Base-by-base conservation (phyloP, 2,329 filamentous ascomycete species). In the Podosphaera leucotricha region DNA sequence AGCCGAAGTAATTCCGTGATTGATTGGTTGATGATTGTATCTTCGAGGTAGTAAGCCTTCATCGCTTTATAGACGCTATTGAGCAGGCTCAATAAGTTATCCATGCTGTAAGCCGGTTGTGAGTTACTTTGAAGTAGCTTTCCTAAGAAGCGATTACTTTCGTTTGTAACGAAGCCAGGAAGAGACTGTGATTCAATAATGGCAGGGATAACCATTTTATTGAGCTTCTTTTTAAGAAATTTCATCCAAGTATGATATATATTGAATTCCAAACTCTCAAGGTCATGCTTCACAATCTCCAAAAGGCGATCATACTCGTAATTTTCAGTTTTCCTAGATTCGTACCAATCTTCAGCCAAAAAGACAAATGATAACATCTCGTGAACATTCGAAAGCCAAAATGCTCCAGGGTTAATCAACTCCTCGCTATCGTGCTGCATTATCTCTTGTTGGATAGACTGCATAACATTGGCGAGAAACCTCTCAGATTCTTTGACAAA, bases 161-260 rank as follows among this genome's bases (percentile, higher is more conserved):
- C 90, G 62, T 92, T 98, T 47, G 90, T 98, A 53, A 98, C 90
- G 61, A 98, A 98, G 53, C 90, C 90, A 43, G 90, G 90, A 49
- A 98, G 75, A 20, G 90, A 95, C 62, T 98, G 90, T 41, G 87
- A 95, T 62, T 98, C 90, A 57, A 98, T 98, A 60, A 98, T 98
- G 45, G 90, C 90, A 1, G 90, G 90, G 44, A 98, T 92, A 57
- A 98, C 92, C 90, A 98, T 98, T 72, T 95, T 95, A 57, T 92
- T 84, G 50, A 98, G 71, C 66, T 92, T 93, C 75, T 94, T 94
- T 73, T 98, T 98, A 57, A 98, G 67, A 46, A 94, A 83, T 70
- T 98, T 98, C 90, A 98, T 98, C 90, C 90, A 98, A 21, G 90
- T 98, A 64, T 98, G 90, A 64, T 98, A 98, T 56, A 98, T 98